These are phyloP conservation scores for Diplogelasinospora grovesii DNA, from an alignment of 495 filamentous ascomycete species.

Conservation along the genomic window DNA sequence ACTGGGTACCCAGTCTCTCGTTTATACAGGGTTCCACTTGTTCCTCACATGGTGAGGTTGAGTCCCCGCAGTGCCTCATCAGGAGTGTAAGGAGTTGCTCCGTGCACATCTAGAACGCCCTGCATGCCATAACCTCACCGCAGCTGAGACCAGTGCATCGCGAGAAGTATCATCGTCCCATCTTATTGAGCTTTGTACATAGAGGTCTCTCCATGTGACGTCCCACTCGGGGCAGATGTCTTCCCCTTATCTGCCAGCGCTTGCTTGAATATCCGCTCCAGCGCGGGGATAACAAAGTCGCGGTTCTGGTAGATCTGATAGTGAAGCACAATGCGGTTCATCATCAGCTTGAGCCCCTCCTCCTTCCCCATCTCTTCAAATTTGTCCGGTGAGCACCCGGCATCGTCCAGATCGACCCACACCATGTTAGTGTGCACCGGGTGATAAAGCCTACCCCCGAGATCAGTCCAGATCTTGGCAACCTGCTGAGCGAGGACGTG, in stretches of 20 bases:
- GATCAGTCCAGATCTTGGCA: constrained; percentile 53
- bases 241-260: constrained; percentile 20
- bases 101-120: no score
- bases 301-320: constrained; percentile 51
- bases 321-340: constrained; percentile 54
- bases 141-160: no score
- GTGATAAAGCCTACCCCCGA: constrained; percentile 53
- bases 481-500: constrained; percentile 63
- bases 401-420: constrained; percentile 70
- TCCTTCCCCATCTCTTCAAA: constrained; percentile 45
- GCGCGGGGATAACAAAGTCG: constrained; percentile 41
- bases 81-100: no score
- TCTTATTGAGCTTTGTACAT: constrained; percentile 16
- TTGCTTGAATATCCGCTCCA: constrained; percentile 44
- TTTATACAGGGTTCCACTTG: no score
- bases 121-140: no score
- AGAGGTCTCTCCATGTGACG: constrained; percentile 10
- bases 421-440: constrained; percentile 90
- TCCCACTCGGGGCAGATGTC: background rate
- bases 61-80: no score
- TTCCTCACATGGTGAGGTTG: no score
- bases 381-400: constrained; percentile 33
- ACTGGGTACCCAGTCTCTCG: no score
- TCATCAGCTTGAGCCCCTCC: constrained; percentile 47
- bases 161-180: constrained; percentile 1